These are phyloP conservation scores for Hygrophorus pudorinus DNA, from an alignment of 768 basidiomycete genomes.

Conservation along the genomic window DNA sequence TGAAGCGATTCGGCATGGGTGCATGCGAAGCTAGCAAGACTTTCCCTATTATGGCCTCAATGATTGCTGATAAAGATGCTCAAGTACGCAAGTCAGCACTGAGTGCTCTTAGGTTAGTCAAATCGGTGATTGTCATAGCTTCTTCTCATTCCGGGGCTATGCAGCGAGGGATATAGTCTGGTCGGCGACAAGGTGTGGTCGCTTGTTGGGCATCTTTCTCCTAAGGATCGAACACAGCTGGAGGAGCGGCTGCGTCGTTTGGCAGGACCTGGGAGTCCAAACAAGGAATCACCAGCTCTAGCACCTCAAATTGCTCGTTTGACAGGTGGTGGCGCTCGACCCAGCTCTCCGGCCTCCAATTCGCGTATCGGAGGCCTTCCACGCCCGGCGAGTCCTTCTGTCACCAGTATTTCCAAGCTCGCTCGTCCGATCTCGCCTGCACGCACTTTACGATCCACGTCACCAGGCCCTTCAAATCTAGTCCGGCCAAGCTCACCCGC, in stretches of 20 bases:
- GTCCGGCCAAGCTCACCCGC: constrained; percentile 34
- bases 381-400: constrained; percentile 18
- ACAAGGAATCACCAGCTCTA: constrained; percentile 31
- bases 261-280: constrained; percentile 46
- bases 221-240: constrained; percentile 87
- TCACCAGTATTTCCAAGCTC: constrained; percentile 27
- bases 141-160: constrained; percentile 10
- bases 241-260: constrained; percentile 83
- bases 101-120: constrained; percentile 63
- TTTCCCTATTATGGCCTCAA: constrained; percentile 63
- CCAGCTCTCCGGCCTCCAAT: constrained; percentile 36
- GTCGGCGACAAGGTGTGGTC: constrained; percentile 84
- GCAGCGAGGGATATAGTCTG: constrained; percentile 71
- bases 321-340: constrained; percentile 34
- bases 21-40: constrained; percentile 77
- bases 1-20: constrained; percentile 75
- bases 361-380: constrained; percentile 34
- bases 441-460: constrained; percentile 25
- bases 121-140: constrained; percentile 2
- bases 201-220: constrained; percentile 59
- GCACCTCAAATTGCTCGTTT: constrained; percentile 44
- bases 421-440: constrained; percentile 36
- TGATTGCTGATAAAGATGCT: constrained; percentile 86
- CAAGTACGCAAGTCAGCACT: constrained; percentile 83
- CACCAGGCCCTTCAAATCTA: constrained; percentile 27